Base-by-base conservation (phyloP, 768 basidiomycete genomes). In the Leccinum incarnatum region DNA sequence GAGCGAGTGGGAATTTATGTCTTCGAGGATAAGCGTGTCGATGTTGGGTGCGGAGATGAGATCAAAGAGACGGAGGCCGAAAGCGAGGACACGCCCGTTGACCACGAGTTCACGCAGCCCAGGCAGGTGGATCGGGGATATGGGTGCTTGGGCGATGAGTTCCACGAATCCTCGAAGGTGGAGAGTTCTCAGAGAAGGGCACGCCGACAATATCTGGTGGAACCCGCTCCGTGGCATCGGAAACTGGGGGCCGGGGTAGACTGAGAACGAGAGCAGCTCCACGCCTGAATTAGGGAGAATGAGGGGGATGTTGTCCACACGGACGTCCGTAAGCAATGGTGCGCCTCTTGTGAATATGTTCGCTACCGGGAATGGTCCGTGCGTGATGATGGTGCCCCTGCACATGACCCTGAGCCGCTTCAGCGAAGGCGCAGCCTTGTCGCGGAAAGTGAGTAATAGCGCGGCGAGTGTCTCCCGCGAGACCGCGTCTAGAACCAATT, bases 81-180 rank as follows among this genome's bases (percentile, higher is more conserved):
- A 71, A 6, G 61, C 60, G 40, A 72, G 63, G 21, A 69, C 21
- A 54, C 69, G 71, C 47, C 71, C 71, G 25, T 72, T 70, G 36
- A 72, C 71, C 37, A 63, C 66, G 57, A 72, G 68, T 55, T 74
- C 72, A 34, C 64, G 71, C 19, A 72, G 64, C 3, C 56, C 51
- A 17, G 67, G 73, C 15, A 72, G 59, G 21, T 32, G 30, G 52
- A 72, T 62, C 21, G 69, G 65, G 19, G 61, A 57, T 30, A 65
- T 55, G 19, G 65, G 65, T n/a, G 59, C 46, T 42, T 62, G 65
- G 11, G 61, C 49, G 14, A 61, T 15, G 53, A 68, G 67, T 25
- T 74, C 72, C n/a, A 72, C 64, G 55, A 63, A 72, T 23, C 73
- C 73, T 17, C 68, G 72, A 34, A 72, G 62, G 50, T 72, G 71